A percentile compares a stretch with the other conserved stretches of the same genome.
phyloP scores from a whole-genome alignment of 805 yeast species.

The Yarrowia sp. region DNA sequence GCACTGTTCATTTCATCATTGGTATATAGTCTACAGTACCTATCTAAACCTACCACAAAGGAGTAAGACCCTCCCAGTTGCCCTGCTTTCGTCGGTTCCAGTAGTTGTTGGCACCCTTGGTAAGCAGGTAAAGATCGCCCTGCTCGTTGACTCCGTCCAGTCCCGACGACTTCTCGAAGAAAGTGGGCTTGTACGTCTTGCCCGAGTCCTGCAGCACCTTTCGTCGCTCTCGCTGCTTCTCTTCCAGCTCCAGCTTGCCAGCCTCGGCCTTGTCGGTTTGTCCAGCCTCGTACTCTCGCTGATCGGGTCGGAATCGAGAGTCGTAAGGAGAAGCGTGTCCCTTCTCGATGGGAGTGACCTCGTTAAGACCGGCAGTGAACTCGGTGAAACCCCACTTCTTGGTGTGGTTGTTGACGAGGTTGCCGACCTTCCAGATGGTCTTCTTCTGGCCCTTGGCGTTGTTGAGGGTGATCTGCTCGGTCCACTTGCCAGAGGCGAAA shows the following conservation, averaged over 20 bases:
- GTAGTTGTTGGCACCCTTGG: conserved; percentile 64
- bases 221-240: conserved; percentile 79
- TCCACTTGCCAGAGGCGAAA: conserved; percentile 76
- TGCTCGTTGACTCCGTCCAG: conserved; percentile 47
- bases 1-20: background rate
- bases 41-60: conserved; percentile 39
- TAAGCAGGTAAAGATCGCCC: conserved; percentile 60
- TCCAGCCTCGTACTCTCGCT: conserved; percentile 72
- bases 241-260: conserved; percentile 73
- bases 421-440: conserved; percentile 73
- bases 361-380: conserved; percentile 82
- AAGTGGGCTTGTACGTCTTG: conserved; percentile 61
- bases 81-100: conserved; percentile 76
- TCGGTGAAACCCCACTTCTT: conserved; percentile 84
- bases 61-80: conserved; percentile 44
- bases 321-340: conserved; percentile 80
- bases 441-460: conserved; percentile 48
- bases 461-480: conserved; percentile 62
- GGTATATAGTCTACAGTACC: background rate
- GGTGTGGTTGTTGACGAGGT: conserved; percentile 62
- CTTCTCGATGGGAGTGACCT: conserved; percentile 73
- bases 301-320: conserved; percentile 89
- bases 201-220: conserved; percentile 59
- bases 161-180: conserved; percentile 59
- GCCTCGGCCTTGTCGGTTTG: conserved; percentile 73